Conservation (phyloP, 257 asterid genomes). For the Fraxinus pennsylvanica region DNA sequence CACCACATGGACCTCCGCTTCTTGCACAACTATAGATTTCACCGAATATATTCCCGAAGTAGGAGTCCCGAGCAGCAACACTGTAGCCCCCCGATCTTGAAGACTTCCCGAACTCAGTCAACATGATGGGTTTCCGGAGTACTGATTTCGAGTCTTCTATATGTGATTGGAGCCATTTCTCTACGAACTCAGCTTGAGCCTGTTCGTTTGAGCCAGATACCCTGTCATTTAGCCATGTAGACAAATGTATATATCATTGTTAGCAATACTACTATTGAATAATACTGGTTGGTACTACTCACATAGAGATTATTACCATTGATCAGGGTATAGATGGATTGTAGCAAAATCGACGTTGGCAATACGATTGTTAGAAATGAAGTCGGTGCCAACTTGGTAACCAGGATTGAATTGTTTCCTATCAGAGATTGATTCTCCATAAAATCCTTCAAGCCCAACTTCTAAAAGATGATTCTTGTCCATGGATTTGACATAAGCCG, state of each 20-base stretch:
- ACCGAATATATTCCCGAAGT: constrained; percentile 31
- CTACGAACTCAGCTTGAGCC: constrained; percentile 41
- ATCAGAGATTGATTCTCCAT: constrained; percentile 52
- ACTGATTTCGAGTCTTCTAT: constrained; percentile 40
- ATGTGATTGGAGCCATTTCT: constrained; percentile 49
- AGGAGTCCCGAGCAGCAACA: constrained; percentile 33
- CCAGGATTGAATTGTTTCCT: constrained; percentile 57
- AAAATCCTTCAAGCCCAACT: constrained; percentile 70
- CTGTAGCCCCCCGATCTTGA: constrained; percentile 44
- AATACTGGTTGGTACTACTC: background rate
- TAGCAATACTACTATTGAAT: no score
- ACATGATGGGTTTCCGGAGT: constrained; percentile 46
- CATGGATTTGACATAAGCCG: constrained; percentile 51
- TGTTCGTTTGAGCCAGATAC: constrained; percentile 34
- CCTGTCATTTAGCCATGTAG: constrained; percentile 25
- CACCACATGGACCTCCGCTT: constrained; percentile 55
- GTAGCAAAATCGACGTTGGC: constrained; percentile 57
- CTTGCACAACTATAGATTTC: constrained; percentile 39
- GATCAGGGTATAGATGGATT: constrained; percentile 65
- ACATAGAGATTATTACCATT: constrained; percentile 44
- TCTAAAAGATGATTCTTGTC: constrained; percentile 54
- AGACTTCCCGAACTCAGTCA: constrained; percentile 61
- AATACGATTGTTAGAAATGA: constrained; percentile 47
- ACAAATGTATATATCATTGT: background rate
- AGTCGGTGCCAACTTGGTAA: constrained; percentile 57